Evolutionary conservation across 257 asterid species (phyloP).

Genomic region (Fraxinus quadrangulata): DNA sequence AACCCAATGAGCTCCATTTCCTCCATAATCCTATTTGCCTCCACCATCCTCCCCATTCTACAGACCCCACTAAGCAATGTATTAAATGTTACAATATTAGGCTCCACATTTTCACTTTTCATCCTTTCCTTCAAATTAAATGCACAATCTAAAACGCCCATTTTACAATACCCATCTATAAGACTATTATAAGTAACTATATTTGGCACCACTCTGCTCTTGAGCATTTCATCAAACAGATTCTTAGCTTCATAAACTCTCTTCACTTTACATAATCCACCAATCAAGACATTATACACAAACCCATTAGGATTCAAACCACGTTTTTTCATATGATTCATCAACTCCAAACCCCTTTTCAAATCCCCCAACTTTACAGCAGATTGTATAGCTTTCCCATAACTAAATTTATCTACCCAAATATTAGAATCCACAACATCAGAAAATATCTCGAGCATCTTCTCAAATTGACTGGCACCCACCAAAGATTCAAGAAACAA

Average conservation of each 20-base stretch:
- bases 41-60: conserved; percentile 68
- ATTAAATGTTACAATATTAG: conserved; percentile 65
- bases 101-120: conserved; percentile 53
- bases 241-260: conserved; percentile 62
- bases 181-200: conserved; percentile 68
- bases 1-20: conserved; percentile 67
- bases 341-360: conserved; percentile 47
- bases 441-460: conserved; percentile 47
- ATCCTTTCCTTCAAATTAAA: conserved; percentile 56
- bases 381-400: conserved; percentile 74
- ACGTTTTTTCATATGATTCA: conserved; percentile 46
- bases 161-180: conserved; percentile 76
- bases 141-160: conserved; percentile 61
- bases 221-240: conserved; percentile 74
- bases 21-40: conserved; percentile 48
- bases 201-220: conserved; percentile 47
- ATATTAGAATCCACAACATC: conserved; percentile 55
- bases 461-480: conserved; percentile 31
- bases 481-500: conserved; percentile 64
- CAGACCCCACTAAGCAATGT: conserved; percentile 70
- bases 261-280: conserved; percentile 74
- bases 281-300: conserved; percentile 78
- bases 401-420: conserved; percentile 59
- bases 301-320: conserved; percentile 51
- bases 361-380: conserved; percentile 67